phyloP scores from a whole-genome alignment of 371 early-diverging fungal species.

The Mucor velutinosus region DNA sequence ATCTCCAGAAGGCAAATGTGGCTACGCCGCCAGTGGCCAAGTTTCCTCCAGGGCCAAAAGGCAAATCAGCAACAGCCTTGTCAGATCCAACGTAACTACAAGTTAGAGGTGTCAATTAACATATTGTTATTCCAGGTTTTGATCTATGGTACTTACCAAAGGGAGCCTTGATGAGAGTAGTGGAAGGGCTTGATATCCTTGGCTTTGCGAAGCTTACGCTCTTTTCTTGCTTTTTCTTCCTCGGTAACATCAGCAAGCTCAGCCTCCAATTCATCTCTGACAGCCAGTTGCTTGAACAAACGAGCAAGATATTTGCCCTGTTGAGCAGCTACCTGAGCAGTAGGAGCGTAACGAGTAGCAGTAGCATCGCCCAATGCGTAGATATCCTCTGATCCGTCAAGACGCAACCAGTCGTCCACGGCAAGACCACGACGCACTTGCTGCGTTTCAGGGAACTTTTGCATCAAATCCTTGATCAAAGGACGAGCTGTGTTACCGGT shows the following conservation, averaged over 20 bases:
- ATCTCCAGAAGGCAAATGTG: constrained; percentile 80
- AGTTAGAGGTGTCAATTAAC: background rate
- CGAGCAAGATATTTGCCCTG: constrained; percentile 88
- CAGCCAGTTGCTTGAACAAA: constrained; percentile 62
- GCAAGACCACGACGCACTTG: constrained; percentile 80
- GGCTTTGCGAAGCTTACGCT: constrained; percentile 38
- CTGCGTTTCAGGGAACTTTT: constrained; percentile 70
- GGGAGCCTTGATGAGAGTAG: constrained; percentile 80
- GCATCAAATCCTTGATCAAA: constrained; percentile 73
- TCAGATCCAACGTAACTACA: constrained; percentile 83
- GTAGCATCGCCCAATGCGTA: constrained; percentile 91
- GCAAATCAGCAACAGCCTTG: constrained; percentile 89
- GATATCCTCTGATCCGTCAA: constrained; percentile 74
- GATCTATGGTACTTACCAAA: constrained; percentile 56
- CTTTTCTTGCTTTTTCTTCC: constrained; percentile 42
- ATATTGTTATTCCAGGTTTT: background rate
- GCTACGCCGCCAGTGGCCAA: constrained; percentile 71
- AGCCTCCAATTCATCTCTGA: constrained; percentile 43
- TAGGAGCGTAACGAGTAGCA: constrained; percentile 86
- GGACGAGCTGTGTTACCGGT: constrained; percentile 93
- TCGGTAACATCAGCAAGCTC: constrained; percentile 27
- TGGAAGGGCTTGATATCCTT: constrained; percentile 73
- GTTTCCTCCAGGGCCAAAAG: constrained; percentile 72
- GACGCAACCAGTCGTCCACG: constrained; percentile 82
- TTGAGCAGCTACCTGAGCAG: constrained; percentile 92